A percentile compares a stretch with the other conserved stretches of the same genome.
Evolutionary conservation across 2,329 filamentous ascomycete species (phyloP).

Genomic region (Colletotrichum tofieldiae): DNA sequence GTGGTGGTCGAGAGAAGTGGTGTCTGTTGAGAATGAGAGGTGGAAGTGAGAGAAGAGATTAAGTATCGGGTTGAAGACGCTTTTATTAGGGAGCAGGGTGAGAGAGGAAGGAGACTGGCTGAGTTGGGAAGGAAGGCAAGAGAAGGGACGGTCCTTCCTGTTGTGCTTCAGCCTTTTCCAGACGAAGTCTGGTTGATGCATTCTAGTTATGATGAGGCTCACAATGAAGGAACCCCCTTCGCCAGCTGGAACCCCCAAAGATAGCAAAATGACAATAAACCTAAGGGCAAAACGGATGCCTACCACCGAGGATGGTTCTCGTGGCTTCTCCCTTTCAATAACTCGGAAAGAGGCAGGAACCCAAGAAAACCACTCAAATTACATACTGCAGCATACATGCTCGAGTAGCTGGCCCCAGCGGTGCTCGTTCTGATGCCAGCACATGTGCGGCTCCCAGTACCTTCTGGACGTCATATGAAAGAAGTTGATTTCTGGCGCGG

Average conservation of each 20-base stretch:
- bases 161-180: neutral
- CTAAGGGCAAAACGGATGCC: neutral
- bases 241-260: neutral
- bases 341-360: neutral
- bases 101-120: neutral
- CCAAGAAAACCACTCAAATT: neutral
- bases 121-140: neutral
- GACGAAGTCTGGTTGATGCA: neutral
- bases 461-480: neutral
- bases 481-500: neutral
- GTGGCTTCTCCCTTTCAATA: neutral
- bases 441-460: neutral
- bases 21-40: neutral
- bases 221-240: neutral
- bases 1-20: neutral
- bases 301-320: neutral
- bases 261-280: no score
- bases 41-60: neutral
- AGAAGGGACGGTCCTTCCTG: neutral
- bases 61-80: neutral
- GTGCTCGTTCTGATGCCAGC: neutral
- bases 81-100: neutral
- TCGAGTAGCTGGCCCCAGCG: neutral
- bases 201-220: neutral
- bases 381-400: neutral